Conservation (phyloP, 768 basidiomycete genomes). For the Udeniomyces megalosporus region DNA sequence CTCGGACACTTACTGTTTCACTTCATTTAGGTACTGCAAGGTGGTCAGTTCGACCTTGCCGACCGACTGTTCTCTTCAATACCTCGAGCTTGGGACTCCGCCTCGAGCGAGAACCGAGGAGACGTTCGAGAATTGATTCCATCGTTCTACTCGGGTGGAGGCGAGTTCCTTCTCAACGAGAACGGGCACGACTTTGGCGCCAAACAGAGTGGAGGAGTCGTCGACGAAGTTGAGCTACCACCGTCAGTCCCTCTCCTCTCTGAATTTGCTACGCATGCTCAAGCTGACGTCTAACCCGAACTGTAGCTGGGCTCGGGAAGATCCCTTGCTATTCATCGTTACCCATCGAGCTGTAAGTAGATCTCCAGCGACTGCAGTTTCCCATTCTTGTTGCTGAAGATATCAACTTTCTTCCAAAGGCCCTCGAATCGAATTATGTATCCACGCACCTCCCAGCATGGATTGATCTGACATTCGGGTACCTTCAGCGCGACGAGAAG, state of each 20-base stretch:
- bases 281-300: too few relatives aligned
- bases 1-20: too few relatives aligned
- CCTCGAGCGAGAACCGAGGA: constrained; percentile 67
- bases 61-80: constrained; percentile 38
- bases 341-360: constrained; percentile 52
- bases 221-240: constrained; percentile 76
- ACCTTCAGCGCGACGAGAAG: constrained; percentile 1
- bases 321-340: constrained; percentile 65
- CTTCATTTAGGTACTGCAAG: constrained; percentile 40
- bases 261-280: too few relatives aligned
- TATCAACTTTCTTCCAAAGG: constrained; percentile 35
- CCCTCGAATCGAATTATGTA: constrained; percentile 72
- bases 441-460: constrained; percentile 68
- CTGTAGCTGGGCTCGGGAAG: constrained; percentile 71
- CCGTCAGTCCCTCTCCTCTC: too few relatives aligned
- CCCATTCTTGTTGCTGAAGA: not conserved
- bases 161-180: constrained; percentile 61
- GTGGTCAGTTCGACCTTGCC: constrained; percentile 83
- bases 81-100: constrained; percentile 64
- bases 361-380: not conserved
- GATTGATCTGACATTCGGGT: constrained; percentile 74
- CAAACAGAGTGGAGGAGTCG: constrained; percentile 34
- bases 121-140: constrained; percentile 89
- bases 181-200: constrained; percentile 34
- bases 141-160: constrained; percentile 35